Conservation (phyloP, 2,329 filamentous ascomycete genomes). For the Ophiosphaerella korrae region DNA sequence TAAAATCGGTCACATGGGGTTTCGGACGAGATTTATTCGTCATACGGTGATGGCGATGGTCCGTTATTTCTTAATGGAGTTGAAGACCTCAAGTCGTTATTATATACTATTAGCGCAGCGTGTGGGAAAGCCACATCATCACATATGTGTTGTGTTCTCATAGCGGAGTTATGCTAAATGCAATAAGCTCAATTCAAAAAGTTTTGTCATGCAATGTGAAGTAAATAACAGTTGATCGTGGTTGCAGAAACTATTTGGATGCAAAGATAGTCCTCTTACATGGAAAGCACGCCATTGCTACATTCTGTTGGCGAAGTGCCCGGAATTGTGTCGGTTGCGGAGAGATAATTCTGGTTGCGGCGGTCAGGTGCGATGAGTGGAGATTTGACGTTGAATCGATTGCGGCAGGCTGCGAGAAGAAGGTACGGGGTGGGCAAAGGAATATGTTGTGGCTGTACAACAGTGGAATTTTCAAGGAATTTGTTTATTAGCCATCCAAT, state of each 20-base stretch:
- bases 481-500: no score
- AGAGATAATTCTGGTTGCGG: no score
- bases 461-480: background rate
- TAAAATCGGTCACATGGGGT: no score
- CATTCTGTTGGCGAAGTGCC: no score
- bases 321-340: no score
- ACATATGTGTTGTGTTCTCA: background rate
- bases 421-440: constrained; percentile 4
- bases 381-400: background rate
- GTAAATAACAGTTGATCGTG: no score
- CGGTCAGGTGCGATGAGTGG: no score
- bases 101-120: background rate
- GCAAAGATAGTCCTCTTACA: no score
- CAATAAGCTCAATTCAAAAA: background rate
- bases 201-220: no score
- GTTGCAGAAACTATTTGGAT: no score
- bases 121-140: constrained; percentile 13
- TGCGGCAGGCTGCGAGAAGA: constrained; percentile 8
- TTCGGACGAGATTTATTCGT: no score
- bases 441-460: constrained; percentile 11
- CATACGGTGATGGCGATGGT: background rate
- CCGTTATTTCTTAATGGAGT: background rate
- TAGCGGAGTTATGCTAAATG: background rate
- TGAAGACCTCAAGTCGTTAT: background rate
- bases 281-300: no score